Evolutionary conservation across 768 basidiomycete species (phyloP).

Genomic region (Leccinum boreale): DNA sequence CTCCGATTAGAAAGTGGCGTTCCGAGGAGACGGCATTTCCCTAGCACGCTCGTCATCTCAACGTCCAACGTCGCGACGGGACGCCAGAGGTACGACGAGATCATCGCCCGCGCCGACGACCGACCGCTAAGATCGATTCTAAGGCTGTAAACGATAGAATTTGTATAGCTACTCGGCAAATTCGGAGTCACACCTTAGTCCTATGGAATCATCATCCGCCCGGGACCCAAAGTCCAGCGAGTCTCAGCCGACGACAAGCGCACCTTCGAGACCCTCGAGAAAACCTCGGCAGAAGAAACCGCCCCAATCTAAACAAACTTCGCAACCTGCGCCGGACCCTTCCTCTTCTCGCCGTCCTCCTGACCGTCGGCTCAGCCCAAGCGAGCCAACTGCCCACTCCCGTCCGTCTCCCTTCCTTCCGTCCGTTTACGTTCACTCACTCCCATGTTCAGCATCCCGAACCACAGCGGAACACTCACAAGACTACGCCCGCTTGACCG

Average conservation of each 20-base stretch:
- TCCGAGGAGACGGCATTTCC: conserved; percentile 30
- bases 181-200: conserved; percentile 26
- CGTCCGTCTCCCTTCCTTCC: conserved; percentile 15
- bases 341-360: conserved; percentile 24
- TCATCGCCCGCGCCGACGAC: conserved; percentile 4
- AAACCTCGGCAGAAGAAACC: conserved; percentile 55
- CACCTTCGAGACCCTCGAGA: conserved; percentile 38
- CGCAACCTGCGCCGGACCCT: conserved; percentile 16
- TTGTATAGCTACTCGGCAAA: conserved; percentile 28
- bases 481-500: conserved; percentile 30
- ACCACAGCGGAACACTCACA: conserved; percentile 19
- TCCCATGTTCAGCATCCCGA: conserved; percentile 16
- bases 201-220: conserved; percentile 51
- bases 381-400: conserved; percentile 14
- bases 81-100: conserved; percentile 19
- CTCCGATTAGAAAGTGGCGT: conserved; percentile 23
- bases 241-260: conserved; percentile 39
- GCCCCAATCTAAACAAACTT: conserved; percentile 27
- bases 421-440: not conserved
- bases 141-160: conserved; percentile 3
- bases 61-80: conserved; percentile 10
- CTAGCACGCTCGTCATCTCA: conserved; percentile 15
- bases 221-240: conserved; percentile 42
- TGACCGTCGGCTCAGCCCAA: conserved; percentile 28
- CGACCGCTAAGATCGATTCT: conserved; percentile 10